Evolutionary conservation across 2,329 filamentous ascomycete genomes (phyloP), one percentile per base, ranked within the genome.

Genomic region (Simplicillium aogashimaense): DNA sequence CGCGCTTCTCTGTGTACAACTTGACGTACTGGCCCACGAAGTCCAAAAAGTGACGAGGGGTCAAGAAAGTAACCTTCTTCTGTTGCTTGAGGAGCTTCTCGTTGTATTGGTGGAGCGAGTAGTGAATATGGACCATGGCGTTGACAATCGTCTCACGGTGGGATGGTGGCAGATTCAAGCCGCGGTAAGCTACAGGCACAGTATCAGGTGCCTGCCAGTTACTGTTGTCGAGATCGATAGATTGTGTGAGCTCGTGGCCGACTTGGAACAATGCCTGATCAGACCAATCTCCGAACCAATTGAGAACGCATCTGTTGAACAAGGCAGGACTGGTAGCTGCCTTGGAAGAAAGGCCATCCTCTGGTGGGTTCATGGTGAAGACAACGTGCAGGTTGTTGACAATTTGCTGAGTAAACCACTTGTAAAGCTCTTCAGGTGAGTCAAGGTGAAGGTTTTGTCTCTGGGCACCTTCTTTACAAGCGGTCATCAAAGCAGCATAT

Each of bases 251-350:
- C 62, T 98, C 92, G 47, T 86, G 88, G 17, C 86, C 89, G 47
- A 98, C 94, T 63, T 98, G 94, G 80, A 94, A 99, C 15, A 98
- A 75, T 30, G 92, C 94, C 66, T 98, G 92, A 60, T 98, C 92
- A 39, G 92, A 98, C 92, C 92, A 99, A 65, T 99, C 92, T 48
- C 92, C 92, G 59, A 98, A 95, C 92, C 92, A 99, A 66, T 99
- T 98, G 52, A 99, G 81, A 37, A 99, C 92, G 58, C 92, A 99
- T 73, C 92, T 83, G 69, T 99, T 99, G 82, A 99, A 99, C 55
- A 99, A 67, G 32, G 92, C 92, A 44, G 92, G 92, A 74, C 88
- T 95, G 3, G 94, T 98, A 20, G 92, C 94, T 42, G 92, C 92
- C 68, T 95, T 97, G 28, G 88, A 95, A 2, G 86, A 92, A 8